These are phyloP conservation scores for Fibroporia radiculosa DNA, from an alignment of 768 basidiomycete genomes.

Conservation along the genomic window DNA sequence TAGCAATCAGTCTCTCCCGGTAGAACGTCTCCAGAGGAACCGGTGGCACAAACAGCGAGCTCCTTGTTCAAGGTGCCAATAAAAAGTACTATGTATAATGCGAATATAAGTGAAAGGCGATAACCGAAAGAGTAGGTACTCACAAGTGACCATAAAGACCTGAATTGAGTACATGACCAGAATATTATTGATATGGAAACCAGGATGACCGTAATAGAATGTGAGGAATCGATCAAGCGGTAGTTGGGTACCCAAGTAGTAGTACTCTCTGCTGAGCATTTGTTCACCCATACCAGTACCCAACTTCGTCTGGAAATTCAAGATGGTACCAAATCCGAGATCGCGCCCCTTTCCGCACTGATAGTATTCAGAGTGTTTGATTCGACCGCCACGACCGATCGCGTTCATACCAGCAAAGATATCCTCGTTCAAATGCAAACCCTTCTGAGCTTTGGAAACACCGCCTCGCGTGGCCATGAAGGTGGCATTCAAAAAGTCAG, in stretches of 20 bases:
- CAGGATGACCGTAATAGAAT: conserved; percentile 99
- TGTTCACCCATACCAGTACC: conserved; percentile 99
- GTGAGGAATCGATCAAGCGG: conserved; percentile 98
- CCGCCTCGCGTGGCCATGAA: conserved; percentile 99
- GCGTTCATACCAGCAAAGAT: conserved; percentile 99
- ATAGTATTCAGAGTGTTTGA: conserved; percentile 99
- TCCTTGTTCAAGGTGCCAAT: conserved; percentile 96
- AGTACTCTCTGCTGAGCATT: conserved; percentile 99
- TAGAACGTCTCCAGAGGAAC: conserved; percentile 71
- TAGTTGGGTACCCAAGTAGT: conserved; percentile 96
- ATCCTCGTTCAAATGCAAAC: conserved; percentile 97
- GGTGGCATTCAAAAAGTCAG: conserved; percentile 95
- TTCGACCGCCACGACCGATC: conserved; percentile 94
- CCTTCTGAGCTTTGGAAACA: conserved; percentile 98
- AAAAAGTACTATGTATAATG: conserved; percentile 57
- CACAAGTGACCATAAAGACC: conserved; percentile 92
- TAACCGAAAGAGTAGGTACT: conserved; percentile 25
- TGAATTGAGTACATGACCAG: conserved; percentile 98
- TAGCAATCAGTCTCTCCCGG: conserved; percentile 90
- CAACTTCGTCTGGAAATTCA: conserved; percentile 99
- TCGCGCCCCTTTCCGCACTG: conserved; percentile 99
- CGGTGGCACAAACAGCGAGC: conserved; percentile 79
- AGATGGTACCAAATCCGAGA: conserved; percentile 96
- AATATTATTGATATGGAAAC: conserved; percentile 99
- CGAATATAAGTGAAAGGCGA: neutral